Percentiles rank a stretch among this genome's conserved stretches.
Conservation (phyloP, 2,329 filamentous ascomycete species). For the Penicillium brevicompactum region DNA sequence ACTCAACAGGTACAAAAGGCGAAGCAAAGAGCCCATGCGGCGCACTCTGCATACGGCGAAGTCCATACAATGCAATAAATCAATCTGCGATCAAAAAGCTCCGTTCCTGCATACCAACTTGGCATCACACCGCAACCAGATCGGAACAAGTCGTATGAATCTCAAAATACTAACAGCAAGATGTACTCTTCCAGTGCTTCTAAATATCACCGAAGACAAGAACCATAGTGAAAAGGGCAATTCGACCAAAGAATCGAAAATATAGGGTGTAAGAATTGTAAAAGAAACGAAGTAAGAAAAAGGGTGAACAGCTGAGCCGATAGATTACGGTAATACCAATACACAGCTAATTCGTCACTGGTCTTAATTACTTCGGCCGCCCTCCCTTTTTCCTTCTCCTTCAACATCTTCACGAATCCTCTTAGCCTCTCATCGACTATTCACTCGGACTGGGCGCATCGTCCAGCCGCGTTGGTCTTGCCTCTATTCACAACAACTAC, state of each 20-base stretch:
- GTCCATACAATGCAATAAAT: not conserved
- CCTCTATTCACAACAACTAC: conserved; percentile 1
- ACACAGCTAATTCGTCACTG: conserved; percentile 5
- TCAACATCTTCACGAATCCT: conserved; percentile 13
- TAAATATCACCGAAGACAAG: not conserved
- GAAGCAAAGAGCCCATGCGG: not conserved
- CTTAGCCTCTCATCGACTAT: conserved; percentile 11
- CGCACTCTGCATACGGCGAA: not conserved
- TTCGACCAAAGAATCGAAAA: not conserved
- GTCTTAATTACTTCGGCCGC: conserved; percentile 11
- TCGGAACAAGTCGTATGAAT: not conserved
- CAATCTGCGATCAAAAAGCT: not conserved
- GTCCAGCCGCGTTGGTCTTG: conserved; percentile 28
- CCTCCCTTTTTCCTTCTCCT: conserved; percentile 20
- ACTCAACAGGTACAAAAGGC: not conserved
- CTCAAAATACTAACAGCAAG: not conserved
- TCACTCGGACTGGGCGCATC: conserved; percentile 24
- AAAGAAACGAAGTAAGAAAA: not conserved
- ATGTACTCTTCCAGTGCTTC: not conserved
- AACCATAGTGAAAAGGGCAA: not conserved
- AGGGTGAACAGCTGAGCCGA: not conserved
- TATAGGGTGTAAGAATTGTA: not conserved
- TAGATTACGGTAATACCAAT: conserved; percentile 13
- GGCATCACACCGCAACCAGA: conserved; percentile 1
- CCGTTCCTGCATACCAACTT: conserved; percentile 3